Percentiles rank a stretch among this genome's conserved stretches.
phyloP scores from a whole-genome alignment of 2,329 filamentous ascomycete species.

The Ceratocystis papillata region DNA sequence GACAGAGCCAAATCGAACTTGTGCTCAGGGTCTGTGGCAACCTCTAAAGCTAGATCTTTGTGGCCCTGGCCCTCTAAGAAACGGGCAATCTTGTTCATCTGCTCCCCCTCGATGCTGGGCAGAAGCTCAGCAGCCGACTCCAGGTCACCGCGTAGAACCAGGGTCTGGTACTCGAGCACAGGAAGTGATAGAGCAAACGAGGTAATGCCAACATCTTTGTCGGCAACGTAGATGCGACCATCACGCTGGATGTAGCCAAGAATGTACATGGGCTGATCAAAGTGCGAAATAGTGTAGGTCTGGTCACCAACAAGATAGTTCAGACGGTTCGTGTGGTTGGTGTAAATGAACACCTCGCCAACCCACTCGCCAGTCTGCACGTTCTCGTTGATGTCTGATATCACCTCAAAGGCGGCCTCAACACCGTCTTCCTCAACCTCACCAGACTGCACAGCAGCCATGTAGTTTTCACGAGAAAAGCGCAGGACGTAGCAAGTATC shows the following conservation, averaged over 20 bases:
- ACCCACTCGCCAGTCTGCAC: slow-evolving; percentile 96
- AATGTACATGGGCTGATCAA: slow-evolving; percentile 89
- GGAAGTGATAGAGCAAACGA: slow-evolving; percentile 85
- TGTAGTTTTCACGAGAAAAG: slow-evolving; percentile 80
- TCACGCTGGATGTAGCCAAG: slow-evolving; percentile 92
- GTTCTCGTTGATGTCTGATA: slow-evolving; percentile 87
- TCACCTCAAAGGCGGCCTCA: slow-evolving; percentile 89
- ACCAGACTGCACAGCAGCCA: slow-evolving; percentile 70
- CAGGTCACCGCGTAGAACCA: slow-evolving; percentile 87
- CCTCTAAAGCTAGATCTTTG: slow-evolving; percentile 88
- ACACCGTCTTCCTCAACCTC: slow-evolving; percentile 83
- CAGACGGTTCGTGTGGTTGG: slow-evolving; percentile 87
- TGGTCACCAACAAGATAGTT: slow-evolving; percentile 98
- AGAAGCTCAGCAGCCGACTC: slow-evolving; percentile 82
- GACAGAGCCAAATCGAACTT: slow-evolving; percentile 86
- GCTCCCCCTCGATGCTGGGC: slow-evolving; percentile 71
- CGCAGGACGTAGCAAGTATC: slow-evolving; percentile 91
- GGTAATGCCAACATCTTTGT: slow-evolving; percentile 88
- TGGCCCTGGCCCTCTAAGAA: slow-evolving; percentile 96
- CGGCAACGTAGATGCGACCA: slow-evolving; percentile 85
- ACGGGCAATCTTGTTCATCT: slow-evolving; percentile 95
- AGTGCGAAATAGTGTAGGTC: slow-evolving; percentile 94
- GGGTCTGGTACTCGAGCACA: slow-evolving; percentile 92
- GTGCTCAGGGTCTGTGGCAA: slow-evolving; percentile 90
- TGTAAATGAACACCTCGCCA: slow-evolving; percentile 98